Evolutionary conservation across 805 yeast species (phyloP).

Genomic region (Teunomyces barrocoloradensis): DNA sequence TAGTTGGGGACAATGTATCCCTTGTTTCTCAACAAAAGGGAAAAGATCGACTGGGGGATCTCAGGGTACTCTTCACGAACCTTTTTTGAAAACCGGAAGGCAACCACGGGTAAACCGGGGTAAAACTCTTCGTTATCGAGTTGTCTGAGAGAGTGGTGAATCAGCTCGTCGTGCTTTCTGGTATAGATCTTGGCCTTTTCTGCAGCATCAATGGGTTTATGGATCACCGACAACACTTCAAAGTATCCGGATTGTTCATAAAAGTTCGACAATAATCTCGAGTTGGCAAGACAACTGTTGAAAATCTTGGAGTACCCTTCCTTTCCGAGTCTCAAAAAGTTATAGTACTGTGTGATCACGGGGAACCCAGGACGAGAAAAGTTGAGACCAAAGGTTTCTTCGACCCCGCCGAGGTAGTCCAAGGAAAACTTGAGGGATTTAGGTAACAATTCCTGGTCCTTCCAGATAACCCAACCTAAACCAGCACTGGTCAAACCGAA

Average conservation of each 20-base stretch:
- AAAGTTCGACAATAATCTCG: conserved; percentile 62
- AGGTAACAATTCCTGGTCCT: conserved; percentile 62
- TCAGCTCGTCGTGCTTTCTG: conserved; percentile 11
- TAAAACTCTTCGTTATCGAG: conserved; percentile 47
- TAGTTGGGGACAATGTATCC: conserved; percentile 66
- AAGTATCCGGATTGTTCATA: conserved; percentile 65
- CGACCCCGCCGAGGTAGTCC: conserved; percentile 83
- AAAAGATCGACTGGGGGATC: conserved; percentile 75
- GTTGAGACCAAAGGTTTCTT: conserved; percentile 81
- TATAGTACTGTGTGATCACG: conserved; percentile 83
- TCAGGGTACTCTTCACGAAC: conserved; percentile 65
- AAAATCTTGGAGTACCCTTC: conserved; percentile 70
- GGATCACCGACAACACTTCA: conserved; percentile 75
- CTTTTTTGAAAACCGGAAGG: conserved; percentile 68
- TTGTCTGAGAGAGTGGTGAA: background rate
- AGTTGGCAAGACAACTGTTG: conserved; percentile 62
- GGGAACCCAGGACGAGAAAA: conserved; percentile 93
- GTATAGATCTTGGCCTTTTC: conserved; percentile 18
- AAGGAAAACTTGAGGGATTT: conserved; percentile 71
- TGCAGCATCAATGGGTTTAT: conserved; percentile 46
- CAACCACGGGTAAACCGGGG: conserved; percentile 87
- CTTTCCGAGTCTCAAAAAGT: conserved; percentile 66
- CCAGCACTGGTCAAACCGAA: conserved; percentile 91
- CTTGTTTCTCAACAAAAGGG: conserved; percentile 62
- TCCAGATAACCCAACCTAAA: conserved; percentile 89